Base-by-base conservation (phyloP, 2,329 filamentous ascomycete species). In the Fonsecaea multimorphosa region DNA sequence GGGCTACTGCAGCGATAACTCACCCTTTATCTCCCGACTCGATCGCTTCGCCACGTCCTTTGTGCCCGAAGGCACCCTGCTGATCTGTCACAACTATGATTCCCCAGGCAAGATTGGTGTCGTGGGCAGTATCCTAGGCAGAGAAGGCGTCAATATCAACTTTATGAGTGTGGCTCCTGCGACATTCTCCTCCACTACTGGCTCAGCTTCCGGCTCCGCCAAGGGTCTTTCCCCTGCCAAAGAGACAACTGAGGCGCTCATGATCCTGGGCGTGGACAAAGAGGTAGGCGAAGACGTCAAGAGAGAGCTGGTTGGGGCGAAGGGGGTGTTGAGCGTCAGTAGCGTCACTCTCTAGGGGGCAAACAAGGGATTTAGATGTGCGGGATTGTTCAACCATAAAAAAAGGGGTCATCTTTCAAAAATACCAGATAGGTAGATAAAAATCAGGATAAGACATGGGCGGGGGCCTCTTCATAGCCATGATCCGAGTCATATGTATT, bases 51-150 rank as follows among this genome's bases (percentile, higher is more conserved):
- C 85, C 44, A 90, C 90, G 0, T 87, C 86, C 3, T 94, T 95
- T 70, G 83, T 86, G 11, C 91, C 91, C 0, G 85, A 90, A 65
- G 91, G 91, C 0, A 91, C 87, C 0, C 76, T 94, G 65, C 81
- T 93, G n/a, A 89, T 94, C 65, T 85, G 92, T 72, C 86, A 92
- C 73, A 94, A 94, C 78, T 93, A 91, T 73, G 91, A 95, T 74
- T 85, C 88, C 69, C 90, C 90, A 0, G 91, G 91, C 11, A 93
- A 93, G 81, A 94, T 95, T 75, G 91, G 91, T 1, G 87, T 87
- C 40, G 91, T 95, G 2, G 91, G 91, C 0, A 88, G 84, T 64
- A 83, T 88, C 58, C 79, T 94, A 29, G 91, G 91, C 0, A 83
- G 83, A 40, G 85, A 89, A 40, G 87, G 86, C 0, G 87, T 95